Evolutionary conservation across 2,329 filamentous ascomycete genomes (phyloP).

Genomic region (Eutypella sp.): DNA sequence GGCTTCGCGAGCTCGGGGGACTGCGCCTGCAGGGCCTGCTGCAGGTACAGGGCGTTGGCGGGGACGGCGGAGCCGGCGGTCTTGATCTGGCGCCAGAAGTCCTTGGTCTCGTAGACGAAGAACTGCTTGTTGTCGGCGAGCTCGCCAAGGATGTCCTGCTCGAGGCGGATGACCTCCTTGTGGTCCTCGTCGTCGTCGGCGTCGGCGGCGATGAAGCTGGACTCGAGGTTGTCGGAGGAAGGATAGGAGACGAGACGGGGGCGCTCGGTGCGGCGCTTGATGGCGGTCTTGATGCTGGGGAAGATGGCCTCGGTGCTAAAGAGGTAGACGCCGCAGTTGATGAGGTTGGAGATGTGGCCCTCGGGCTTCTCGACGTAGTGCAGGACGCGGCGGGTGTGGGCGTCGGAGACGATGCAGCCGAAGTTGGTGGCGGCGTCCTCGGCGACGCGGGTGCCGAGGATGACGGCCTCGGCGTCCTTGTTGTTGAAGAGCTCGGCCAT

Average conservation of each 20-base stretch:
- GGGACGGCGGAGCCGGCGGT: conserved; percentile 95
- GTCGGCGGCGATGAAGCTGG: conserved; percentile 49
- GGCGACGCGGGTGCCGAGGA: conserved; percentile 84
- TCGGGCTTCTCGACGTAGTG: conserved; percentile 99
- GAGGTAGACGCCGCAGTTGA: conserved; percentile 98
- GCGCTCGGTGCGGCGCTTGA: conserved; percentile 90
- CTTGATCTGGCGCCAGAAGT: conserved; percentile 99
- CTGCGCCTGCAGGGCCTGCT: conserved; percentile 81
- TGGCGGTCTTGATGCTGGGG: conserved; percentile 87
- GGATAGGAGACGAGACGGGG: conserved; percentile 92
- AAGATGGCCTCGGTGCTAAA: conserved; percentile 96
- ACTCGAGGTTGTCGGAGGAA: conserved; percentile 86
- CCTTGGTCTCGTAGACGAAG: conserved; percentile 96
- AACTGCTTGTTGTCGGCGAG: conserved; percentile 97
- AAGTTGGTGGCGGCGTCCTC: conserved; percentile 94
- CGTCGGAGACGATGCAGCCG: conserved; percentile 93
- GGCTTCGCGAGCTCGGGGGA: conserved; percentile 78
- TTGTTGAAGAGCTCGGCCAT: conserved; percentile 95
- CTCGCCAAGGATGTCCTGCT: conserved; percentile 94
- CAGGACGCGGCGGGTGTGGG: conserved; percentile 88
- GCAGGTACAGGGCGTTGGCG: conserved; percentile 92
- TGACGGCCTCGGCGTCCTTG: conserved; percentile 93
- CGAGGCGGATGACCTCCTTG: conserved; percentile 84
- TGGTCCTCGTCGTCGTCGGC: conserved; percentile 70
- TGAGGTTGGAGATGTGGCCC: conserved; percentile 93